Percentiles rank a stretch among this genome's conserved stretches.
These are phyloP conservation scores for Leucaena leucocephala DNA, from an alignment of 306 rosid genomes.

Conservation along the genomic window DNA sequence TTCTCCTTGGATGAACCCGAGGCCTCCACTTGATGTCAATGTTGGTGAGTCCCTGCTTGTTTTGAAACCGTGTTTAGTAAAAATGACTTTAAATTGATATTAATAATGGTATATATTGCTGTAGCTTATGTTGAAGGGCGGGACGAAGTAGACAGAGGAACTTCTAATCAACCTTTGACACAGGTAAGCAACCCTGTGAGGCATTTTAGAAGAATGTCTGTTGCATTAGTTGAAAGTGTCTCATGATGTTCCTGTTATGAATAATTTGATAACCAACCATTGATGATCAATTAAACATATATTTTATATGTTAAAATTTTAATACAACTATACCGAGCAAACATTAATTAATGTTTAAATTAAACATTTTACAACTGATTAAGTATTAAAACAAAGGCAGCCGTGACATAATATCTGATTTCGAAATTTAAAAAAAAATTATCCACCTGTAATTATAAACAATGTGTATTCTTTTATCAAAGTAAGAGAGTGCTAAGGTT, in stretches of 20 bases:
- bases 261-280: neutral
- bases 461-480: neutral
- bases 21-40: slow-evolving; percentile 95
- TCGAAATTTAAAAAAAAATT: neutral
- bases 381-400: neutral
- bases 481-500: neutral
- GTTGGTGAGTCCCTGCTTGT: slow-evolving; percentile 69
- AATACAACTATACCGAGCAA: neutral
- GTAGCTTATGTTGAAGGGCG: slow-evolving; percentile 98
- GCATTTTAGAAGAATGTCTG: slow-evolving; percentile 37
- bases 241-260: neutral
- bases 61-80: slow-evolving; percentile 19
- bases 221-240: slow-evolving; percentile 34
- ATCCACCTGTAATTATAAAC: neutral
- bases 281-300: neutral
- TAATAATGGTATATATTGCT: slow-evolving; percentile 43
- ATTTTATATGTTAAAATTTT: neutral
- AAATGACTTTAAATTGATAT: slow-evolving; percentile 43
- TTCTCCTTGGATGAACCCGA: slow-evolving; percentile 89
- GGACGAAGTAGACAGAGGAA: slow-evolving; percentile 91
- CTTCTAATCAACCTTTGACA: slow-evolving; percentile 68
- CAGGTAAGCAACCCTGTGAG: slow-evolving; percentile 61
- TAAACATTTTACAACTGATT: neutral
- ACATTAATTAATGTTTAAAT: neutral
- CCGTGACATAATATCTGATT: neutral